Evolutionary conservation across 257 asterid genomes (phyloP).

Genomic region (Mentha longifolia): DNA sequence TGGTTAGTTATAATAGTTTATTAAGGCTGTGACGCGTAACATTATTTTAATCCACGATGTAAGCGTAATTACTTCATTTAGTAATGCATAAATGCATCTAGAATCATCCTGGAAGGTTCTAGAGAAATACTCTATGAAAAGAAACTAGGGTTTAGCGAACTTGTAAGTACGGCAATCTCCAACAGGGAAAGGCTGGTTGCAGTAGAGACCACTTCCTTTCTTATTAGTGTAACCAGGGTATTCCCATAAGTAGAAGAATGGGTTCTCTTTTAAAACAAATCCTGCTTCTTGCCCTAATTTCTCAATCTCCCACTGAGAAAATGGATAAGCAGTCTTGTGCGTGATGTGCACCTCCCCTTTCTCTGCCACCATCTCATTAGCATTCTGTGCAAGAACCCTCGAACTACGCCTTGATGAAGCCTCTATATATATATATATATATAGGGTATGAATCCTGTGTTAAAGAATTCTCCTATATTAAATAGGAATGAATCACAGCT

Average conservation of each 20-base stretch:
- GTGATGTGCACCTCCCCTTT: conserved; percentile 47
- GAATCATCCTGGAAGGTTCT: no score
- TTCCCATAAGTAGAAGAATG: background rate
- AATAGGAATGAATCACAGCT: no score
- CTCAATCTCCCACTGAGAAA: conserved; percentile 31
- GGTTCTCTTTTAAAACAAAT: conserved; percentile 21
- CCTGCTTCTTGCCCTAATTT: conserved; percentile 36
- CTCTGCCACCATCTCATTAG: background rate
- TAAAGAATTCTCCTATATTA: no score
- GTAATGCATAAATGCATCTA: no score
- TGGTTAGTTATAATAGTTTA: background rate
- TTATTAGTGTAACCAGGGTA: conserved; percentile 45
- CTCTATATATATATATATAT: no score
- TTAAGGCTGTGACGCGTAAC: background rate
- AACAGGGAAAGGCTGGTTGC: conserved; percentile 33
- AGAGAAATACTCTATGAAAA: no score
- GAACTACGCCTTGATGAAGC: conserved; percentile 37
- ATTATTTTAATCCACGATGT: background rate
- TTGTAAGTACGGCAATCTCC: conserved; percentile 39
- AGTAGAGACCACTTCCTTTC: no score
- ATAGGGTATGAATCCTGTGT: no score
- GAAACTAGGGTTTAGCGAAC: background rate
- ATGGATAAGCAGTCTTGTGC: conserved; percentile 42
- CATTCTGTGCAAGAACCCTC: no score
- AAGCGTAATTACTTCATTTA: no score